phyloP scores from a whole-genome alignment of 2,329 filamentous ascomycete genomes.

The Fusarium phyllophilum region DNA sequence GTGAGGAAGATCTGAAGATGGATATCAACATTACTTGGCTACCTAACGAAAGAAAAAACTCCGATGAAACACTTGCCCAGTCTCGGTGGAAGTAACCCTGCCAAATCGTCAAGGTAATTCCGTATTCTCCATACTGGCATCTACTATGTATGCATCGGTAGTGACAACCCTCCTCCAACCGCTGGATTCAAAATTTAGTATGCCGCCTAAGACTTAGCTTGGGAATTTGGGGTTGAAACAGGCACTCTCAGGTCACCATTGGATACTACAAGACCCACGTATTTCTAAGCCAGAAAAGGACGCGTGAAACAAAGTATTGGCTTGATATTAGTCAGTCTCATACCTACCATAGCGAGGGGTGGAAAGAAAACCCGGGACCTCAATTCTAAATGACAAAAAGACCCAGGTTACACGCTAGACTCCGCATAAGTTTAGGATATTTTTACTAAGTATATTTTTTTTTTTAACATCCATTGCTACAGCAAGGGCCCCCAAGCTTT shows the following conservation, averaged over 20 bases:
- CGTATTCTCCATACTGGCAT: not conserved
- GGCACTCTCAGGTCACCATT: constrained; percentile 28
- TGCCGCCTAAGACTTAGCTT: not conserved
- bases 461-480: not conserved
- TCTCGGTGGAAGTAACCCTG: not conserved
- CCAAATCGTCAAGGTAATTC: not conserved
- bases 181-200: not conserved
- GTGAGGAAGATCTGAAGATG: not conserved
- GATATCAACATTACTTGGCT: not conserved
- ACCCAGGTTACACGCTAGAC: not conserved
- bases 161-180: not conserved
- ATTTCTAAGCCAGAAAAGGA: constrained; percentile 29
- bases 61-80: too few species aligned
- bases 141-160: not conserved
- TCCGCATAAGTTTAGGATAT: not conserved
- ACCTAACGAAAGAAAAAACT: not conserved
- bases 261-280: constrained; percentile 14
- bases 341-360: not conserved
- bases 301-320: constrained; percentile 33
- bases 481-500: not conserved
- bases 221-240: constrained; percentile 28
- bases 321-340: not conserved
- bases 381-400: not conserved
- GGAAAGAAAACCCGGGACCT: not conserved
- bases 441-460: not conserved